Evolutionary conservation across 306 rosid genomes (phyloP).

Genomic region (Geum urbanum): DNA sequence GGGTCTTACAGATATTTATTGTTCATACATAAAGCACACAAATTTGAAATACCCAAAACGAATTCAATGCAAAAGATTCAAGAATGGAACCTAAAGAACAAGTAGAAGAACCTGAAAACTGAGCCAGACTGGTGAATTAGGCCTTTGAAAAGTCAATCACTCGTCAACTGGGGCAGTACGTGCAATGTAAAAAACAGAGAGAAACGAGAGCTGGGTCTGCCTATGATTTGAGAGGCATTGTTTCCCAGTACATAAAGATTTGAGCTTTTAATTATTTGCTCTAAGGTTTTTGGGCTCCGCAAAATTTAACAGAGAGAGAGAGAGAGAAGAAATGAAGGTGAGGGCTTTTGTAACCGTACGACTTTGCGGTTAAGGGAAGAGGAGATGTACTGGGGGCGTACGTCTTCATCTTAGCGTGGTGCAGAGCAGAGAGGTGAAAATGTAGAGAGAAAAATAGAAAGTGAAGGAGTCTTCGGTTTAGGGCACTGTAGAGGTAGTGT

Average conservation of each 20-base stretch:
- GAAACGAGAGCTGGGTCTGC: slow-evolving; percentile 22
- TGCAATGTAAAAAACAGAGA: slow-evolving; percentile 8
- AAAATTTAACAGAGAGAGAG: not conserved
- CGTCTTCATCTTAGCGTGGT: not conserved
- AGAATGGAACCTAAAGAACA: slow-evolving; percentile 23
- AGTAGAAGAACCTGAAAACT: slow-evolving; percentile 40
- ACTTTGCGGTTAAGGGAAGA: not conserved
- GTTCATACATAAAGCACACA: slow-evolving; percentile 19
- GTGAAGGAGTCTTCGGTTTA: too few relatives aligned
- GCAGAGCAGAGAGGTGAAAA: not conserved
- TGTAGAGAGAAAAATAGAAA: not conserved
- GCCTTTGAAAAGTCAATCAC: slow-evolving; percentile 38
- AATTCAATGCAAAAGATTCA: slow-evolving; percentile 22
- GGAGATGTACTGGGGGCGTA: not conserved
- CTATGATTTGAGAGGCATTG: slow-evolving; percentile 27
- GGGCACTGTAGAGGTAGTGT: not conserved
- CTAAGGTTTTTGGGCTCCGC: not conserved
- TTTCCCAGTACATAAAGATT: not conserved
- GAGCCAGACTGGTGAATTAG: slow-evolving; percentile 35
- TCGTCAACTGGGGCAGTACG: too few relatives aligned
- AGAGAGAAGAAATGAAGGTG: not conserved
- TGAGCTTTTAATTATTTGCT: not conserved
- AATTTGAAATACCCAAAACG: slow-evolving; percentile 20
- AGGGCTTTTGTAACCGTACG: slow-evolving; percentile 1
- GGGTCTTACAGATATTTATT: slow-evolving; percentile 16